A percentile compares a stretch with the other conserved stretches of the same genome.
phyloP scores from a whole-genome alignment of 2,329 filamentous ascomycete genomes.

The Monosporascus sp. region DNA sequence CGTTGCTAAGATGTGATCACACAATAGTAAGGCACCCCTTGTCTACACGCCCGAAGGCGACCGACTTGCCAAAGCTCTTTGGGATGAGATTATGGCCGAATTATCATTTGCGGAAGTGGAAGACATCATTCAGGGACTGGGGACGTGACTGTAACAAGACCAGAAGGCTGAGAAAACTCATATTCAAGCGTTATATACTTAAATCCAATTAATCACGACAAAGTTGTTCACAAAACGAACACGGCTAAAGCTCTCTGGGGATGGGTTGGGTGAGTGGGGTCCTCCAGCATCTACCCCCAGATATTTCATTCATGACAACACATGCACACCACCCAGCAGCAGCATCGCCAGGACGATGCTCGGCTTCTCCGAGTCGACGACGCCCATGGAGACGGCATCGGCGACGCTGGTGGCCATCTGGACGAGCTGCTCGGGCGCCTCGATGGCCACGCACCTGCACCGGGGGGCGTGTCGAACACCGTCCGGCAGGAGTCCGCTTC shows the following conservation, averaged over 20 bases:
- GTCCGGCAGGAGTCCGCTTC: conserved; percentile 5
- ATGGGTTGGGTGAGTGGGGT: too few species aligned
- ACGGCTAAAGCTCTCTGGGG: too few species aligned
- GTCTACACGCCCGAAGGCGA: conserved; percentile 5
- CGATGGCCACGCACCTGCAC: conserved; percentile 12
- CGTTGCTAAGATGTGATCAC: background rate
- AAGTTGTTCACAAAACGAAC: too few species aligned
- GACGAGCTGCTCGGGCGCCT: conserved; percentile 3
- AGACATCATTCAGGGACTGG: conserved; percentile 5
- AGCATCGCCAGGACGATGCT: conserved; percentile 12
- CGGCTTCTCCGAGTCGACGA: conserved; percentile 14
- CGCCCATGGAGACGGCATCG: conserved; percentile 7
- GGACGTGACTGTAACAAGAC: background rate
- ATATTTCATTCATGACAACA: background rate
- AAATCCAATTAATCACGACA: too few species aligned
- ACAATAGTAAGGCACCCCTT: conserved; percentile 9
- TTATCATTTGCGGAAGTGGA: conserved; percentile 6
- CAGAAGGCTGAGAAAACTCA: too few species aligned
- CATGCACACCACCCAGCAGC: conserved; percentile 9
- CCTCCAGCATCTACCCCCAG: too few species aligned
- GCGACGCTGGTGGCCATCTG: conserved; percentile 3
- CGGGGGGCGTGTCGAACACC: conserved; percentile 5
- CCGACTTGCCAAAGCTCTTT: conserved; percentile 1
- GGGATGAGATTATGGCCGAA: conserved; percentile 8
- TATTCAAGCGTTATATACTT: too few species aligned